Conservation (phyloP, 148 eudicot genomes). For the Chenopodium berlandieri region DNA sequence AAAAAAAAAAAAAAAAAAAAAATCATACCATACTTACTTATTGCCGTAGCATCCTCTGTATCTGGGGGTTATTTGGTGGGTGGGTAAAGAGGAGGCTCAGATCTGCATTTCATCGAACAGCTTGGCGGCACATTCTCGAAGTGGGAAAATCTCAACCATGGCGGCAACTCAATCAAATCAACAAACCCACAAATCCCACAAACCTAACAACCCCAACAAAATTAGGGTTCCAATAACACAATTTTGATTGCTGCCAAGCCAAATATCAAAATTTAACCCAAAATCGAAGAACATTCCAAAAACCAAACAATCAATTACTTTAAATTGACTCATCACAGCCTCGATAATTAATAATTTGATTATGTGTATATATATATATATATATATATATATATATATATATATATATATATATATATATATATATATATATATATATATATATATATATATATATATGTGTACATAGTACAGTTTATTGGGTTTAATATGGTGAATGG, state of each 20-base stretch:
- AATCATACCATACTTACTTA: not conserved
- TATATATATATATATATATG: no score
- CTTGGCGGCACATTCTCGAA: not conserved
- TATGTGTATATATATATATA: no score
- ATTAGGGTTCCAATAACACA: not conserved
- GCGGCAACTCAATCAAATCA: slow-evolving; percentile 4
- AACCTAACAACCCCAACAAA: not conserved
- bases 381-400: no score
- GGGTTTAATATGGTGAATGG: not conserved
- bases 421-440: no score
- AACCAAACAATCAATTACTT: not conserved
- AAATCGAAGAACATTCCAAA: not conserved
- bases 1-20: no score
- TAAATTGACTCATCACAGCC: slow-evolving; percentile 16
- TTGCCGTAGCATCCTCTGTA: not conserved
- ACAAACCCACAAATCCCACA: not conserved
- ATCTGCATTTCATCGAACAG: not conserved
- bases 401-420: no score
- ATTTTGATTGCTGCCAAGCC: not conserved
- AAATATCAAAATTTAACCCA: not conserved
- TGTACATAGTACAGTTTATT: not conserved
- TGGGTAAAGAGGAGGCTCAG: slow-evolving; percentile 8
- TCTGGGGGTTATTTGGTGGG: not conserved
- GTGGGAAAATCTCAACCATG: not conserved
- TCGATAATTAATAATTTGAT: not conserved